Conservation (phyloP, 495 filamentous ascomycete genomes). For the Neurospora sp. region DNA sequence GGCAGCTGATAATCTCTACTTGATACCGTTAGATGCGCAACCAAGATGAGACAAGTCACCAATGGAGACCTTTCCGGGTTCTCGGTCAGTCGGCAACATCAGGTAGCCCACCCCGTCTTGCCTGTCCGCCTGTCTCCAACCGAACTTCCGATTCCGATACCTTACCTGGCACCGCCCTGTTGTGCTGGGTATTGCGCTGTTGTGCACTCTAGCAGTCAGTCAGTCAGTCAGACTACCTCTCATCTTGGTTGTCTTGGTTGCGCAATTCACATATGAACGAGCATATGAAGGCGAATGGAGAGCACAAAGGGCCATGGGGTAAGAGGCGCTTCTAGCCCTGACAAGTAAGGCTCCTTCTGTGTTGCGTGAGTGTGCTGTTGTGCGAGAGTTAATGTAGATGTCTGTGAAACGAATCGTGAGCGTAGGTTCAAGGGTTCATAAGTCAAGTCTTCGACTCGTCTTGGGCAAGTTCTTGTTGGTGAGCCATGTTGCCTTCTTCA, state of each 20-base stretch:
- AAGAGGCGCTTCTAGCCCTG: too few species aligned
- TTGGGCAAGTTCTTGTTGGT: neutral
- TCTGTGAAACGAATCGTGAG: neutral
- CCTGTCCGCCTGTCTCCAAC: neutral
- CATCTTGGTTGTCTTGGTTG: too few species aligned
- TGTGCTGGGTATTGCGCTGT: neutral
- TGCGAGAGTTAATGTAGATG: neutral
- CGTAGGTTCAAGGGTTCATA: neutral
- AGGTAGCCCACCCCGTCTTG: neutral
- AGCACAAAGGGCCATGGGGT: too few species aligned
- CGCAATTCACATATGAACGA: too few species aligned
- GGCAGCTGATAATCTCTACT: too few species aligned
- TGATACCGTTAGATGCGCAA: too few species aligned
- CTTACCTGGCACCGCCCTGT: neutral
- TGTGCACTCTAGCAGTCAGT: neutral
- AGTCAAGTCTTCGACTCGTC: neutral
- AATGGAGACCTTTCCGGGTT: neutral
- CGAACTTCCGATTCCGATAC: neutral
- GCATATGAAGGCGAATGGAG: too few species aligned
- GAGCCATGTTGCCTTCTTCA: neutral
- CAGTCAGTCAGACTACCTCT: neutral
- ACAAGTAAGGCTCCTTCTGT: neutral
- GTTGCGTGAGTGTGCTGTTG: neutral
- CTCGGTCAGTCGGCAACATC: neutral
- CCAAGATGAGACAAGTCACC: neutral